These are phyloP conservation scores for Lachancea quebecensis DNA, from an alignment of 805 yeast genomes.

Conservation along the genomic window DNA sequence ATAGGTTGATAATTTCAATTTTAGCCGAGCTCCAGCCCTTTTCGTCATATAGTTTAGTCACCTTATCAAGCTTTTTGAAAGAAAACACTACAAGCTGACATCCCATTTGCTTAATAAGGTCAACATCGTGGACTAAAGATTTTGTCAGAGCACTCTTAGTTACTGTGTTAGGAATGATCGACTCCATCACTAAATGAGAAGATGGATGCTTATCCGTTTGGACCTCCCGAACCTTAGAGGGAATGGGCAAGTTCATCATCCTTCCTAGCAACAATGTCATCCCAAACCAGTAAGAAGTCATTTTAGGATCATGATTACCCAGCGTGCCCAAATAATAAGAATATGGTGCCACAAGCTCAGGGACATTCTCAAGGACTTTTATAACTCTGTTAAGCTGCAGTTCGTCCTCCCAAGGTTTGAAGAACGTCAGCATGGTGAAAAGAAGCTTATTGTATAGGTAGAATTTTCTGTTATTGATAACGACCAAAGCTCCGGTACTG, in stretches of 20 bases:
- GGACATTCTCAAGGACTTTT: conserved; percentile 43
- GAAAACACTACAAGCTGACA: conserved; percentile 51
- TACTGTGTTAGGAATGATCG: conserved; percentile 58
- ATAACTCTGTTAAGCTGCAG: conserved; percentile 51
- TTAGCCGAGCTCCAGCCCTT: conserved; percentile 38
- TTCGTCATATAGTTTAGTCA: conserved; percentile 33
- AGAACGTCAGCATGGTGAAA: conserved; percentile 50
- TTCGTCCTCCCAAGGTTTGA: conserved; percentile 79
- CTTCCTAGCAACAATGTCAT: conserved; percentile 56
- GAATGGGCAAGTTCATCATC: conserved; percentile 52
- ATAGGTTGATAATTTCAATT: conserved; percentile 30
- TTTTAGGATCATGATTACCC: conserved; percentile 71
- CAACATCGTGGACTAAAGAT: conserved; percentile 44
- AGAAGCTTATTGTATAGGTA: conserved; percentile 62
- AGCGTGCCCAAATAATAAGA: conserved; percentile 50
- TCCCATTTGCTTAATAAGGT: conserved; percentile 55
- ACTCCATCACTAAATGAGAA: conserved; percentile 40
- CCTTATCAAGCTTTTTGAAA: conserved; percentile 45
- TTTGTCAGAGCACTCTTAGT: conserved; percentile 51
- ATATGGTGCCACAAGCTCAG: conserved; percentile 72
- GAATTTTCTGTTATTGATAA: conserved; percentile 46
- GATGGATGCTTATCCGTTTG: conserved; percentile 32
- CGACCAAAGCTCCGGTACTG: conserved; percentile 38
- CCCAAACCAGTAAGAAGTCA: conserved; percentile 79
- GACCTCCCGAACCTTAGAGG: conserved; percentile 32